These are phyloP conservation scores for Macadamia tetraphylla DNA, from an alignment of 164 flowering plant species.

Conservation along the genomic window DNA sequence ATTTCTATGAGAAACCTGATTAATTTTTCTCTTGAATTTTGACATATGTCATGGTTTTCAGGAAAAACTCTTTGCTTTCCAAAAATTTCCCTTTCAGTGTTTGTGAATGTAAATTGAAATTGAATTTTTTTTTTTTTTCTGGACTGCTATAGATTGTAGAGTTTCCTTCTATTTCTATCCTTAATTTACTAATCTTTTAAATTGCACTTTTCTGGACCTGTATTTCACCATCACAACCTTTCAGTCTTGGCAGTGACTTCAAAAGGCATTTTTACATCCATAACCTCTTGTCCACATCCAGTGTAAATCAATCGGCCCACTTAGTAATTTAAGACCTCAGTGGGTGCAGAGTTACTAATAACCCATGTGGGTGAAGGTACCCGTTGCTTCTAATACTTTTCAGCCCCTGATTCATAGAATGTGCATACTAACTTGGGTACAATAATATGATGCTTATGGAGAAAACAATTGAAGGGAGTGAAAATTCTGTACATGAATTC, in stretches of 20 bases:
- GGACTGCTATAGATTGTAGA: neutral
- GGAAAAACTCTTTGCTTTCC: no score
- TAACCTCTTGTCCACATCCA: neutral
- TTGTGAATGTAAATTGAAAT: neutral
- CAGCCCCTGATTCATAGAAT: no score
- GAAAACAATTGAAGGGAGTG: no score
- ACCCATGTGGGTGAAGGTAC: no score
- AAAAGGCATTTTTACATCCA: neutral
- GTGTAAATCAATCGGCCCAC: neutral
- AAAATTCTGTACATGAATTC: no score
- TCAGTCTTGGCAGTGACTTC: neutral
- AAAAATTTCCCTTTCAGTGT: neutral
- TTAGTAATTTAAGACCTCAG: neutral
- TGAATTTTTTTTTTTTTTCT: neutral
- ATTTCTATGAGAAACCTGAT: neutral
- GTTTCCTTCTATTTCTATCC: neutral
- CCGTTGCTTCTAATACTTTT: no score
- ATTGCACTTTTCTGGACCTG: neutral
- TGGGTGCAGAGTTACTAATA: neutral
- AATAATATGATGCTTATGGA: no score
- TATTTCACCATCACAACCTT: neutral
- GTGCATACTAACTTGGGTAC: no score
- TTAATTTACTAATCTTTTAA: no score
- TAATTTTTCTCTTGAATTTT: constrained; percentile 1
- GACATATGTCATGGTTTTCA: no score